A percentile compares a stretch with the other conserved stretches of the same genome.
These are phyloP conservation scores for Ehretia macrophylla DNA, from an alignment of 257 asterid species.

Conservation along the genomic window DNA sequence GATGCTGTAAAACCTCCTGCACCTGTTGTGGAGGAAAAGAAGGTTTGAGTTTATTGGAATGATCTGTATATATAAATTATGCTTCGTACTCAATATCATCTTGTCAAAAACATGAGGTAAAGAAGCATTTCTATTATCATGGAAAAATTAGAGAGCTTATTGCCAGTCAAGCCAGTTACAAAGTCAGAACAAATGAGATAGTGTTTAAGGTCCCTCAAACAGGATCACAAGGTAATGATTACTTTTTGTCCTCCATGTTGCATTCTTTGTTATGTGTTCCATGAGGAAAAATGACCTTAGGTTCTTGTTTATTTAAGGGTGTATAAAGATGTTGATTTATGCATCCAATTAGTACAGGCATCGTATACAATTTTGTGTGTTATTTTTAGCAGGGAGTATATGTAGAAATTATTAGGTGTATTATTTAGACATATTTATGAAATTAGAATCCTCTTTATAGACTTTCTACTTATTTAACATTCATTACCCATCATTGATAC, in stretches of 20 bases:
- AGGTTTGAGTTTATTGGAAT: constrained; percentile 37
- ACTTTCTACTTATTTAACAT: no score
- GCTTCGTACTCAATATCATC: constrained; percentile 9
- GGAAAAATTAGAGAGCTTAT: constrained; percentile 54
- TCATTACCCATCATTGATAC: no score
- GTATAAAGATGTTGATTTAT: neutral
- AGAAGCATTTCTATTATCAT: constrained; percentile 4
- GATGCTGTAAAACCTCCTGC: constrained; percentile 56
- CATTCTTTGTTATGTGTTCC: neutral
- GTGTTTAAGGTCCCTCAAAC: constrained; percentile 84
- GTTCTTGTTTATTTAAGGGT: neutral
- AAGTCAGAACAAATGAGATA: constrained; percentile 94
- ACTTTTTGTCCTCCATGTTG: neutral
- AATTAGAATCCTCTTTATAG: no score
- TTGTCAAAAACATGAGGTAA: constrained; percentile 14
- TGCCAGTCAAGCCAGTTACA: constrained; percentile 90
- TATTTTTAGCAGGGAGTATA: no score
- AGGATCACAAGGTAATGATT: constrained; percentile 66
- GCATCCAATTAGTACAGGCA: neutral
- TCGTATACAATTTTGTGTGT: neutral
- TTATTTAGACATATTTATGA: no score
- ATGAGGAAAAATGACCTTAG: neutral
- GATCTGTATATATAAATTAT: constrained; percentile 8
- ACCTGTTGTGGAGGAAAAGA: constrained; percentile 84
- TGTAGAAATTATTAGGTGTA: no score